These are phyloP conservation scores for Eruca vesicaria DNA, from an alignment of 441 rosid genomes.

Conservation along the genomic window DNA sequence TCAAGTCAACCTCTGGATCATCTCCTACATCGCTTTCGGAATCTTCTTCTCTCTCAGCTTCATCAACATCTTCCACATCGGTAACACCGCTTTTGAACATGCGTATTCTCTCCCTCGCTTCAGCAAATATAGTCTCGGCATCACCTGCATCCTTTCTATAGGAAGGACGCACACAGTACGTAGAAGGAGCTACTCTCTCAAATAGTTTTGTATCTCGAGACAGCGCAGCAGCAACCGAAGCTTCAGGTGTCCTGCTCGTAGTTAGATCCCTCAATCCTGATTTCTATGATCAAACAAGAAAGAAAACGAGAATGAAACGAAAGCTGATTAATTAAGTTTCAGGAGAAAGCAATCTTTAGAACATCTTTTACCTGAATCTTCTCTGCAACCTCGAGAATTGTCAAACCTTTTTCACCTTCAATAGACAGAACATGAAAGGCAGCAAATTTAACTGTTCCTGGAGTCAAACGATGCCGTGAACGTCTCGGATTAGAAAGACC, in stretches of 20 bases:
- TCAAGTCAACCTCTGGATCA: conserved; percentile 62
- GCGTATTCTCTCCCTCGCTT: conserved; percentile 73
- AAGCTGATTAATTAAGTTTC: neutral
- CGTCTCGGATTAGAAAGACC: conserved; percentile 68
- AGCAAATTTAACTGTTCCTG: conserved; percentile 93
- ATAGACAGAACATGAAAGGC: conserved; percentile 84
- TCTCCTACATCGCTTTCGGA: conserved; percentile 71
- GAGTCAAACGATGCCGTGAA: conserved; percentile 90
- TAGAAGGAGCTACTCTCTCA: conserved; percentile 92
- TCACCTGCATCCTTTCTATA: conserved; percentile 76
- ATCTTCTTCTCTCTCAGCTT: conserved; percentile 84
- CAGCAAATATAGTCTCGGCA: conserved; percentile 64
- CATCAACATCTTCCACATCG: conserved; percentile 80
- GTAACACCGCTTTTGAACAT: conserved; percentile 56
- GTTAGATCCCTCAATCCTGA: conserved; percentile 89
- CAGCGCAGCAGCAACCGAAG: conserved; percentile 90
- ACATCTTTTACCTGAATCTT: conserved; percentile 67
- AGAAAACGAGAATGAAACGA: neutral
- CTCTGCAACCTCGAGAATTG: conserved; percentile 81
- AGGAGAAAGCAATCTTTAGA: neutral
- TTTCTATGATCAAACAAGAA: conserved; percentile 42
- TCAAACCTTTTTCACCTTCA: conserved; percentile 71
- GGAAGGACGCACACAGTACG: conserved; percentile 77
- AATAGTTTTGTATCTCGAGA: conserved; percentile 87
- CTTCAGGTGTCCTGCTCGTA: conserved; percentile 91